Evolutionary conservation across 192 early-diverging fungal genomes (phyloP).

Genomic region (Coemansia sp.): DNA sequence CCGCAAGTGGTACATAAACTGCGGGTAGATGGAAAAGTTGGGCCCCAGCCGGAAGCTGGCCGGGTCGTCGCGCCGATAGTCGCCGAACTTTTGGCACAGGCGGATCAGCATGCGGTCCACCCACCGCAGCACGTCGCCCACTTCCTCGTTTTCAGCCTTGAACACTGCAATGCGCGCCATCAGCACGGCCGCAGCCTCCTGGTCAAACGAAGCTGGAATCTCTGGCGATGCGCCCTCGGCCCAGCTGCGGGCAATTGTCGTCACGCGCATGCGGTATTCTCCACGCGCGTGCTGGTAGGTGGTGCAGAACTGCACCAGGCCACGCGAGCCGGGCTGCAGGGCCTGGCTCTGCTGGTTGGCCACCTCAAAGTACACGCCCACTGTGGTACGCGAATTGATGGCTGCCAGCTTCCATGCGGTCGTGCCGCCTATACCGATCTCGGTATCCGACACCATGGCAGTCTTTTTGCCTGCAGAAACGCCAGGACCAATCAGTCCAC

Average conservation of each 20-base stretch:
- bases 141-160: conserved; percentile 97
- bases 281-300: conserved; percentile 95
- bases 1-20: conserved; percentile 99
- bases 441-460: conserved; percentile 90
- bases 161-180: conserved; percentile 97
- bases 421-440: conserved; percentile 96
- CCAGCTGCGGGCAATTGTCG: conserved; percentile 88
- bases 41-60: conserved; percentile 82
- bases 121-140: conserved; percentile 95
- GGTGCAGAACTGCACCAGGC: conserved; percentile 92
- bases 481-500: conserved; percentile 96
- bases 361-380: conserved; percentile 95
- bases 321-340: conserved; percentile 76
- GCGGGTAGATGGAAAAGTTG: conserved; percentile 98
- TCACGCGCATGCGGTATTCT: conserved; percentile 86
- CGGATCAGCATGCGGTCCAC: conserved; percentile 98
- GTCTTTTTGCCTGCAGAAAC: conserved; percentile 87
- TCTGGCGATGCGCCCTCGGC: conserved; percentile 81
- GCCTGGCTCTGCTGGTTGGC: conserved; percentile 81
- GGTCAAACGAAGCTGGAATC: conserved; percentile 91
- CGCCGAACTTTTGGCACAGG: conserved; percentile 95
- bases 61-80: conserved; percentile 95
- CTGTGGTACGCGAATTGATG: conserved; percentile 80
- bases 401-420: conserved; percentile 94
- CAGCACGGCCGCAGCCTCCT: conserved; percentile 94